A percentile compares a stretch with the other conserved stretches of the same genome.
These are phyloP conservation scores for Trebouxia gelatinosa DNA, from an alignment of 163 green algal genomes.

Conservation along the genomic window DNA sequence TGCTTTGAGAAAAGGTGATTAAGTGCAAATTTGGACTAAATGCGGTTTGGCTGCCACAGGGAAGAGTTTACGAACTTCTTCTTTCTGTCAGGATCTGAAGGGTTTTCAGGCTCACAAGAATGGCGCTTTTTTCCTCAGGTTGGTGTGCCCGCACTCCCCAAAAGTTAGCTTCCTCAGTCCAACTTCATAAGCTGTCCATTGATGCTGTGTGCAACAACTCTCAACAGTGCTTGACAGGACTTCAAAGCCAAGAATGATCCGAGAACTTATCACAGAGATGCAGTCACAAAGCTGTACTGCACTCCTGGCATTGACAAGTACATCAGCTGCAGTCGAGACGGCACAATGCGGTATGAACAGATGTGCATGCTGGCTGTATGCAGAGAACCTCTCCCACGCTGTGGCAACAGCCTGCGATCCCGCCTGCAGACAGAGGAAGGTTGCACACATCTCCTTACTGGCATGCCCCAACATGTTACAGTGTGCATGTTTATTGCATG, in stretches of 20 bases:
- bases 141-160: too few species aligned
- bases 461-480: too few species aligned
- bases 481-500: too few species aligned
- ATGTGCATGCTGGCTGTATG: too few species aligned
- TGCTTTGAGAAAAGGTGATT: neutral
- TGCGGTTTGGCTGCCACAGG: conserved; percentile 38
- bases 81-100: conserved; percentile 70
- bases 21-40: neutral
- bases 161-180: too few species aligned
- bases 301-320: conserved; percentile 68
- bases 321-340: conserved; percentile 66
- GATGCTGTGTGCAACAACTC: too few species aligned
- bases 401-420: too few species aligned
- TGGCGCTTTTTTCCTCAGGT: conserved; percentile 70
- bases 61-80: conserved; percentile 89
- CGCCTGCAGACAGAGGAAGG: too few species aligned
- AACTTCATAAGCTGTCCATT: too few species aligned
- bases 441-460: too few species aligned
- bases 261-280: conserved; percentile 44
- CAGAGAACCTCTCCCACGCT: too few species aligned
- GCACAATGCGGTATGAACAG: conserved; percentile 54
- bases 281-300: conserved; percentile 50
- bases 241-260: conserved; percentile 66
- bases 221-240: too few species aligned
- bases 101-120: conserved; percentile 46